Evolutionary conservation across 2,329 filamentous ascomycete species (phyloP).

Genomic region (Bipolaris gigantea): DNA sequence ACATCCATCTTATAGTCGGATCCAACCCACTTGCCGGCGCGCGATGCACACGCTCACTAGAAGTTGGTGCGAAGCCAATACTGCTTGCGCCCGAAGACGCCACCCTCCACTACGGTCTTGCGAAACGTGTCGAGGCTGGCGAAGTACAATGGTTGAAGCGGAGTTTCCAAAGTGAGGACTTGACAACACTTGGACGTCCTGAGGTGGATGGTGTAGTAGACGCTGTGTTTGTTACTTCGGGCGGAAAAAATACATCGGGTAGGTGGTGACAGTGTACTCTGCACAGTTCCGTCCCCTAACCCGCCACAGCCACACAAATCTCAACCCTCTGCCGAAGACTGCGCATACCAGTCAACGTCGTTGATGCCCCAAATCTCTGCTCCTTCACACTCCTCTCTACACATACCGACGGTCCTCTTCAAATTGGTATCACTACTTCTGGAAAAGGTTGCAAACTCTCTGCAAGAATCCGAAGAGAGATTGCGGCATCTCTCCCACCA

Average conservation of each 20-base stretch:
- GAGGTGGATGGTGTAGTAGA: constrained; percentile 81
- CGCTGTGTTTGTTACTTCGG: constrained; percentile 82
- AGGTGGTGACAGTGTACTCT: constrained; percentile 9
- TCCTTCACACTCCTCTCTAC: constrained; percentile 89
- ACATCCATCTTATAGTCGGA: constrained; percentile 83
- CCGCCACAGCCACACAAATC: constrained; percentile 62
- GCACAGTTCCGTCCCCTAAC: constrained; percentile 10
- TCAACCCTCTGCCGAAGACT: constrained; percentile 74
- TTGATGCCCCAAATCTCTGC: constrained; percentile 83
- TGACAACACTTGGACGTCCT: constrained; percentile 75
- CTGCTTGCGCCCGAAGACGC: constrained; percentile 71
- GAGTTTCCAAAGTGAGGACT: constrained; percentile 69
- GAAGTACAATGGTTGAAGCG: constrained; percentile 67
- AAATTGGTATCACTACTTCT: constrained; percentile 94
- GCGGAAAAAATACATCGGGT: constrained; percentile 55
- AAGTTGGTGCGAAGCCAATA: constrained; percentile 78
- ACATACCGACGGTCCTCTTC: constrained; percentile 85
- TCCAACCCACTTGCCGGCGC: constrained; percentile 84
- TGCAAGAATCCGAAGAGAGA: constrained; percentile 83
- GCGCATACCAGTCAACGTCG: constrained; percentile 89
- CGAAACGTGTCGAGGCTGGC: constrained; percentile 67
- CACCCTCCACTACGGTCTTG: constrained; percentile 62
- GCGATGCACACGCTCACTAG: constrained; percentile 76
- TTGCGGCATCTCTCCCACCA: constrained; percentile 75
- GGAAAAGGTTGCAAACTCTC: constrained; percentile 93